These are phyloP conservation scores for Aspergillus egyptiacus DNA, from an alignment of 495 filamentous ascomycete genomes.

Conservation along the genomic window DNA sequence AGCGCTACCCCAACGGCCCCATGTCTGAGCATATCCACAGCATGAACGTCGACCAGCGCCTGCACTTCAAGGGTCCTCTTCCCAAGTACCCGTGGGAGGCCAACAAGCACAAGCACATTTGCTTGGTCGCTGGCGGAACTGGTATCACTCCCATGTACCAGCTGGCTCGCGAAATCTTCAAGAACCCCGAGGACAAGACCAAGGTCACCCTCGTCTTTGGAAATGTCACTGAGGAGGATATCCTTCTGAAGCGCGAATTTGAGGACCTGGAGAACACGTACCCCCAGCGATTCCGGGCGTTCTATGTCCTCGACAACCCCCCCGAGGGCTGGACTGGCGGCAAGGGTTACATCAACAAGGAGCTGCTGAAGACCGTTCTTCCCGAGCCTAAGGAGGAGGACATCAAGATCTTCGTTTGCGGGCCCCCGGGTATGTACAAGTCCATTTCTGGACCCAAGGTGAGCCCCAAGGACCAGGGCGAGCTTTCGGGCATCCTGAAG, in stretches of 20 bases:
- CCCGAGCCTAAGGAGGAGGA: conserved; percentile 86
- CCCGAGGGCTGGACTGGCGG: conserved; percentile 70
- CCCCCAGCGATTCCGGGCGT: conserved; percentile 85
- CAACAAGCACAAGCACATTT: conserved; percentile 94
- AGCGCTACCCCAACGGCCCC: conserved; percentile 80
- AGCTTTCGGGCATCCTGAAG: conserved; percentile 75
- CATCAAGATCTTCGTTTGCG: conserved; percentile 88
- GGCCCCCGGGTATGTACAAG: conserved; percentile 89
- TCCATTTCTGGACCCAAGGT: conserved; percentile 84
- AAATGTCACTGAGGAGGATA: conserved; percentile 79
- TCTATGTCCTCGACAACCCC: conserved; percentile 85
- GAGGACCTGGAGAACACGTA: conserved; percentile 81
- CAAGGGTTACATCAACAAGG: conserved; percentile 78
- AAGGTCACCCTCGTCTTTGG: conserved; percentile 93
- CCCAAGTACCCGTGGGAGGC: conserved; percentile 86
- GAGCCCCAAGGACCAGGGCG: conserved; percentile 86
- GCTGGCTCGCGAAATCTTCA: conserved; percentile 78
- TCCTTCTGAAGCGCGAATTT: conserved; percentile 79
- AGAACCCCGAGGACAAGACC: conserved; percentile 91
- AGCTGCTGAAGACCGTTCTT: conserved; percentile 84
- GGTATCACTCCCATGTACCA: conserved; percentile 96
- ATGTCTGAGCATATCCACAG: conserved; percentile 87
- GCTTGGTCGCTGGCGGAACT: conserved; percentile 89
- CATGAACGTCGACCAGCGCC: conserved; percentile 69
- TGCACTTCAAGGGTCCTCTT: conserved; percentile 90